phyloP scores from a whole-genome alignment of 2,329 filamentous ascomycete genomes.

The Neocatenulostroma microsporum region DNA sequence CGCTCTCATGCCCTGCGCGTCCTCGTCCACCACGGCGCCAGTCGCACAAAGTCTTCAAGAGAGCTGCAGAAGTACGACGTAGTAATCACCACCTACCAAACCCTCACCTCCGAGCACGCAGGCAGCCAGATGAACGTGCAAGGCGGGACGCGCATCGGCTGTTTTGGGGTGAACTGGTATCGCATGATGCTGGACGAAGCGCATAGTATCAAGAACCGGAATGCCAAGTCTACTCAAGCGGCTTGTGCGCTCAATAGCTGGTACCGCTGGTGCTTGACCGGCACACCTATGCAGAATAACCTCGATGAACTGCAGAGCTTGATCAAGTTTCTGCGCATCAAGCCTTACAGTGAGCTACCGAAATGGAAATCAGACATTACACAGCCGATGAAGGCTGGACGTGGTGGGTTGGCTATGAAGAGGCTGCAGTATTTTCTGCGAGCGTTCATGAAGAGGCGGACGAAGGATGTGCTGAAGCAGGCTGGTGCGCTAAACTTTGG shows the following conservation, averaged over 20 bases:
- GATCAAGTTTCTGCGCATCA: constrained; percentile 85
- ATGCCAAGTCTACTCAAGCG: constrained; percentile 89
- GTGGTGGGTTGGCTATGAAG: constrained; percentile 79
- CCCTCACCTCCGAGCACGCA: constrained; percentile 82
- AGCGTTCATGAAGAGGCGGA: constrained; percentile 97
- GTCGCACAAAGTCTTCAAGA: constrained; percentile 67
- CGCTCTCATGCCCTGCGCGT: constrained; percentile 65
- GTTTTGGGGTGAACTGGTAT: constrained; percentile 91
- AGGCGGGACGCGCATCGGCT: constrained; percentile 63
- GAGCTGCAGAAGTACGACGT: constrained; percentile 83
- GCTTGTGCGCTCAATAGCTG: constrained; percentile 76
- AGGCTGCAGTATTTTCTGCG: constrained; percentile 76
- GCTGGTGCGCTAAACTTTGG: constrained; percentile 74
- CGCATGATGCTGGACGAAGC: constrained; percentile 92
- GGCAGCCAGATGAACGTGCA: constrained; percentile 55
- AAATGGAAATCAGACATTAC: constrained; percentile 92
- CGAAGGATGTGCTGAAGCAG: constrained; percentile 90
- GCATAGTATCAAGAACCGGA: constrained; percentile 97
- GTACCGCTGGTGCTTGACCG: constrained; percentile 93
- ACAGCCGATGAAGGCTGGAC: constrained; percentile 77
- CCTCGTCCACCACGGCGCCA: constrained; percentile 82
- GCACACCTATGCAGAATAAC: constrained; percentile 97
- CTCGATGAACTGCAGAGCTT: constrained; percentile 91
- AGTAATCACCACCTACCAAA: constrained; percentile 95
- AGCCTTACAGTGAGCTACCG: constrained; percentile 76